Evolutionary conservation across 176 grass and related monocot genomes (phyloP).

Genomic region (Rhynchospora pubera): DNA sequence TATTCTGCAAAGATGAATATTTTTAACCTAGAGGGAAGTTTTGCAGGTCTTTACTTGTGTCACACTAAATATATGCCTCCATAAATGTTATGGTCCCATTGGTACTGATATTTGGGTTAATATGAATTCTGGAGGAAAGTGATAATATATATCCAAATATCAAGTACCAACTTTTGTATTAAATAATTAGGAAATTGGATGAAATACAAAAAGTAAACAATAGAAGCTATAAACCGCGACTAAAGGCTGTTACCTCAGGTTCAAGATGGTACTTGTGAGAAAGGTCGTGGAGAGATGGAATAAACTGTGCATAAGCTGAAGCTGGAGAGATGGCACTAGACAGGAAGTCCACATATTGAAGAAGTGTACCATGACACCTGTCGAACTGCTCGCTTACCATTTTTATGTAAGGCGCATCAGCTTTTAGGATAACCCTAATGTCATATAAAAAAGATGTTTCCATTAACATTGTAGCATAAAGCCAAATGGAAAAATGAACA

Average conservation of each 20-base stretch:
- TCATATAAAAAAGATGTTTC: constrained; percentile 15
- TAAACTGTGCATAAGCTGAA: constrained; percentile 59
- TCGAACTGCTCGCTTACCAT: constrained; percentile 99
- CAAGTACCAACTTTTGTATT: neutral
- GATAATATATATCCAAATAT: neutral
- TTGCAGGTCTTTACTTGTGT: neutral
- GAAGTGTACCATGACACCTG: constrained; percentile 89
- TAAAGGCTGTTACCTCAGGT: constrained; percentile 58
- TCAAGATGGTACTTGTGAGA: constrained; percentile 92
- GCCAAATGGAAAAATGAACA: neutral
- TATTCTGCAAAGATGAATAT: neutral
- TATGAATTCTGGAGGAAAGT: constrained; percentile 4
- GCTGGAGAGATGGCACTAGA: constrained; percentile 64
- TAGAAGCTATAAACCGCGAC: neutral
- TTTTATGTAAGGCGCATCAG: constrained; percentile 94
- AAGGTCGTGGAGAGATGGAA: constrained; percentile 79
- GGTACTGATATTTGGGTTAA: neutral
- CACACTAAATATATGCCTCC: neutral
- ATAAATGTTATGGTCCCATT: neutral
- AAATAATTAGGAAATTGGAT: neutral
- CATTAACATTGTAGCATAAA: neutral
- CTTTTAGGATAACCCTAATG: constrained; percentile 83
- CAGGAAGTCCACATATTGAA: constrained; percentile 98
- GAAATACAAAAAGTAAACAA: neutral
- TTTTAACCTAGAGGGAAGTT: neutral